These are phyloP conservation scores for Phytophthora litchii DNA, from an alignment of 352 stramenopile species.

Conservation along the genomic window DNA sequence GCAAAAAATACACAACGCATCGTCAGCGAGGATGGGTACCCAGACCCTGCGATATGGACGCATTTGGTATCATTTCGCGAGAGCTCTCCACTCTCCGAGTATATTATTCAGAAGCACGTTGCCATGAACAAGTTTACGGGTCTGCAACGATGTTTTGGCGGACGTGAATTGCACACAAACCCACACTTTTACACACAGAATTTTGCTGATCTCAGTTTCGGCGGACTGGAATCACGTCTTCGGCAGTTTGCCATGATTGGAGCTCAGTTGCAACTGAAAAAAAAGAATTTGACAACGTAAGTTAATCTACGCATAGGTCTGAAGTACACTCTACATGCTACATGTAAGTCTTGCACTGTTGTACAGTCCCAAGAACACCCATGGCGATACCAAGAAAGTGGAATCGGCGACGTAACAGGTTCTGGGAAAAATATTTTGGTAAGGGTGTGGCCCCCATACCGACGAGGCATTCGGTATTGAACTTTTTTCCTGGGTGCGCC, in stretches of 20 bases:
- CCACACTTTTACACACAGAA: conserved; percentile 19
- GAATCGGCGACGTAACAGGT: conserved; percentile 47
- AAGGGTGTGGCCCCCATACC: conserved; percentile 51
- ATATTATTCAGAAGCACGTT: conserved; percentile 53
- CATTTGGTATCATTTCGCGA: conserved; percentile 65
- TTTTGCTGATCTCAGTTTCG: conserved; percentile 15
- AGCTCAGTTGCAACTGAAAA: conserved; percentile 15
- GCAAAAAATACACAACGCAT: conserved; percentile 1
- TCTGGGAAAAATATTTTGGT: conserved; percentile 36
- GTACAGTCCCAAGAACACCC: conserved; percentile 30
- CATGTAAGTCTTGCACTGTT: conserved; percentile 38
- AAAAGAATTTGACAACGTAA: conserved; percentile 4
- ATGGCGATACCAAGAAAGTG: conserved; percentile 47
- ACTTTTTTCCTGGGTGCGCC: conserved; percentile 17
- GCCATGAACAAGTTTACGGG: conserved; percentile 35
- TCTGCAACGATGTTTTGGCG: conserved; percentile 62
- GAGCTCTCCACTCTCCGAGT: conserved; percentile 35
- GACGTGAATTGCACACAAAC: conserved; percentile 24
- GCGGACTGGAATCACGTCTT: conserved; percentile 11
- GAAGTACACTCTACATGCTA: background rate
- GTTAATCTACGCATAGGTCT: conserved; percentile 5
- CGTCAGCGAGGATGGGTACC: conserved; percentile 11
- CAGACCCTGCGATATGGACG: conserved; percentile 61
- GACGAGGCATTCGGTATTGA: conserved; percentile 51
- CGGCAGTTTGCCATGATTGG: conserved; percentile 14